Evolutionary conservation across 768 basidiomycete species (phyloP).

Genomic region (Leucocoprinus sp.): DNA sequence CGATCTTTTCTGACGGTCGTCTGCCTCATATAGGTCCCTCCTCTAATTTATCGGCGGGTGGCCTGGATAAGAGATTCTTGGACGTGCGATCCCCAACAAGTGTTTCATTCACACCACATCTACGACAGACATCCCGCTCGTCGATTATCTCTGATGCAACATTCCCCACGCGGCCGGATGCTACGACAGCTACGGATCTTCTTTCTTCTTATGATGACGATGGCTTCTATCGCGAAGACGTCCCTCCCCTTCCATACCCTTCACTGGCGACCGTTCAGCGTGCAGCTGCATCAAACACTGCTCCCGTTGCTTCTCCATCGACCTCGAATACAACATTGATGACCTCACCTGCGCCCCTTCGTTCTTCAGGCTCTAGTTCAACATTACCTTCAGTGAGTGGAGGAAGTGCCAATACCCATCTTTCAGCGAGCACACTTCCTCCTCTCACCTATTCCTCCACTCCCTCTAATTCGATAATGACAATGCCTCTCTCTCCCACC

Average conservation of each 20-base stretch:
- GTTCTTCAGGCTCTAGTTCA: conserved; percentile 36
- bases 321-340: conserved; percentile 10
- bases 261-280: conserved; percentile 41
- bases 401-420: conserved; percentile 24
- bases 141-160: conserved; percentile 72
- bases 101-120: conserved; percentile 40
- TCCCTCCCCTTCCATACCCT: conserved; percentile 70
- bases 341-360: conserved; percentile 42
- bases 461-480: neutral
- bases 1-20: conserved; percentile 1
- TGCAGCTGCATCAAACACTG: conserved; percentile 25
- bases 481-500: neutral
- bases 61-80: neutral
- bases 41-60: conserved; percentile 14
- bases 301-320: conserved; percentile 11
- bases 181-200: conserved; percentile 71
- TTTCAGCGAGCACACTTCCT: neutral
- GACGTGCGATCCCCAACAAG: conserved; percentile 27
- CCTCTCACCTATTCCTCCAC: neutral
- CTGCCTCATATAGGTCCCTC: conserved; percentile 21
- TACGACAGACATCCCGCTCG: conserved; percentile 60
- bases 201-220: conserved; percentile 29
- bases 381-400: conserved; percentile 16
- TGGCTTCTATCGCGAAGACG: conserved; percentile 45
- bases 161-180: conserved; percentile 75